These are phyloP conservation scores for Marsdenia floribunda DNA, from an alignment of 257 asterid species.

Conservation along the genomic window DNA sequence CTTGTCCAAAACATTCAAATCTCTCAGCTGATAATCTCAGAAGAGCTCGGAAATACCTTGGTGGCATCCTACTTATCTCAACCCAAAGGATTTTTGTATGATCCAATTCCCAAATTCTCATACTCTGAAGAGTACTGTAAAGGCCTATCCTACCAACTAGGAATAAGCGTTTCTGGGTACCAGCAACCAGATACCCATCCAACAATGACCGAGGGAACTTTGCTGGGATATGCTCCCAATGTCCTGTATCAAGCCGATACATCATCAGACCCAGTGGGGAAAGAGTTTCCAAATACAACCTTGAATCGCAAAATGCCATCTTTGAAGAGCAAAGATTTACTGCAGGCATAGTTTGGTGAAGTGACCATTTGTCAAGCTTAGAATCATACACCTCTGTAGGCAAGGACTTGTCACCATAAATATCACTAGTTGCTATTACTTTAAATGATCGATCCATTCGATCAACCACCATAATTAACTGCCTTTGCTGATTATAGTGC, in stretches of 20 bases:
- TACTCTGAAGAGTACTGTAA: constrained; percentile 83
- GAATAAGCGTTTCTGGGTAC: constrained; percentile 75
- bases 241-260: constrained; percentile 79
- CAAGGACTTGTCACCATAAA: constrained; percentile 74
- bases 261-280: constrained; percentile 96
- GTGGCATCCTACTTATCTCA: constrained; percentile 94
- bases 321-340: constrained; percentile 95
- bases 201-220: constrained; percentile 87
- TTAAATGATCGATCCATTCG: constrained; percentile 66
- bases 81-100: constrained; percentile 74
- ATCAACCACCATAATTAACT: constrained; percentile 85
- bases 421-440: constrained; percentile 89
- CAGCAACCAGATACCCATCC: constrained; percentile 97
- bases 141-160: constrained; percentile 94
- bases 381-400: constrained; percentile 97
- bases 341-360: constrained; percentile 93
- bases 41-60: constrained; percentile 82
- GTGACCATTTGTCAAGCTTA: constrained; percentile 64
- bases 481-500: constrained; percentile 96
- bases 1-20: constrained; percentile 97
- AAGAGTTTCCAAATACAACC: constrained; percentile 79
- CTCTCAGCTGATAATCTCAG: constrained; percentile 91
- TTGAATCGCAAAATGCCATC: constrained; percentile 96
- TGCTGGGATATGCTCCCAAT: constrained; percentile 97
- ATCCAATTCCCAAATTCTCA: constrained; percentile 99